Evolutionary conservation across 1,139 yeast genomes (phyloP), one percentile per base, ranked within the genome.

Genomic region (Scheffersomyces lignicola): DNA sequence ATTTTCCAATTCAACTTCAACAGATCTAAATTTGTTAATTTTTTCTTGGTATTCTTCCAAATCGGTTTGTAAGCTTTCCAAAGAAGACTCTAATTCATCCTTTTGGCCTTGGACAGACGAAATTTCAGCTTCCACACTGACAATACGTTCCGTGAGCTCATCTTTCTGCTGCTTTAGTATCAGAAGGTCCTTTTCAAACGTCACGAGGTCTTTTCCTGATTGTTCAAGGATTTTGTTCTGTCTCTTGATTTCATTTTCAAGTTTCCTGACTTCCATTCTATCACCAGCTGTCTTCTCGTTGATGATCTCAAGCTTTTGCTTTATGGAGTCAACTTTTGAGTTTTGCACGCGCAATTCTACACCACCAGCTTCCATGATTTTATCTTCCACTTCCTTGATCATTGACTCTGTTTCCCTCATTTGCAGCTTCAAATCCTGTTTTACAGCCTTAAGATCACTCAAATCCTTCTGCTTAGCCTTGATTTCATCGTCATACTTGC

Each of bases 341-440:
- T 80, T 85, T 51, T 89, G 96, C 42, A 85, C 60, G 38, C 90
- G 80, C 44, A 92, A 69, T 43, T 82, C 82, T 9, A 86, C 83
- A 44, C 99, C 99, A 36, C 99, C 98, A 35, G 89, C 84, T 40
- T 85, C 83, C 86, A 90, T 79, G 24, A 94, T 87, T 52, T 82
- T 73, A 38, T 82, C 87, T 48, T 88, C 90, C 6, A 89, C 61
- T 0, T 50, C 67, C 10, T 71, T 67, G 29, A 90, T 84, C 38
- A 74, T 70, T 7, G 60, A 51, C 43, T 85, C 90, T 16, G 82
- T 61, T 14, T 74, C 80, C 24, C 65, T 59, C 51, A 89, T 79
- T 48, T 79, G 78, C 2, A 65, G 60, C 45, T 75, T 71, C 14
- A 88, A 58, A 7, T 62, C 56, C 0, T 54, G 56, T 33, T 66